Percentiles rank a stretch among this genome's conserved stretches.
These are phyloP conservation scores for Sordariomycetes sp. DNA, from an alignment of 2,329 filamentous ascomycete genomes.

Conservation along the genomic window DNA sequence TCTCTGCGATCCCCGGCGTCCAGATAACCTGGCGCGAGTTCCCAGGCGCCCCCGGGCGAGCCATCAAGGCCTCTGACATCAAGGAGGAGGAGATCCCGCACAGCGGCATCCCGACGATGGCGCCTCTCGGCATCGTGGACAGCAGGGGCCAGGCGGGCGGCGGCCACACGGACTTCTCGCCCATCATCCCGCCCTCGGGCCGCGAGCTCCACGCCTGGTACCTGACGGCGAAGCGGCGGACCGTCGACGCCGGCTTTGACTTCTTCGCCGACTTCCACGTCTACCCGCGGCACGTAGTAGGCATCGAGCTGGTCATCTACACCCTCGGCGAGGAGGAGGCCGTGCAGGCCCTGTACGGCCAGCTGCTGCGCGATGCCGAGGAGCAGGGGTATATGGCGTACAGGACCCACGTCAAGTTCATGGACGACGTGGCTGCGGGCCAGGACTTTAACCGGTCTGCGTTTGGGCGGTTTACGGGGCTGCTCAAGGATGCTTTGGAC, in stretches of 20 bases:
- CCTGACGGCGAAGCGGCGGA: constrained; percentile 2
- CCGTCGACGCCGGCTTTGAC: constrained; percentile 1
- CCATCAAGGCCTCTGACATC: constrained; percentile 3
- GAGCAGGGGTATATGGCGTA: constrained; percentile 1
- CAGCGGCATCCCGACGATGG: constrained; percentile 2
- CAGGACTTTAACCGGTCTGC: constrained; percentile 26
- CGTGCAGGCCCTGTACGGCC: background rate
- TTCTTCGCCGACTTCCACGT: constrained; percentile 10
- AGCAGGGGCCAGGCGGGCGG: background rate
- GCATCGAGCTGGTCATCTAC: constrained; percentile 6
- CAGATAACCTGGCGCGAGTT: background rate
- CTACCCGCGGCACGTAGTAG: constrained; percentile 7
- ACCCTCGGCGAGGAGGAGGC: background rate
- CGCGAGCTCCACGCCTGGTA: background rate
- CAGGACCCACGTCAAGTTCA: constrained; percentile 8
- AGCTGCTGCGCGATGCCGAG: constrained; percentile 11
- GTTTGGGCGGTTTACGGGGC: constrained; percentile 25
- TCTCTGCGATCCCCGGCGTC: background rate
- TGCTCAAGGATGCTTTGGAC: constrained; percentile 25
- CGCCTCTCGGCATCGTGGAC: background rate
- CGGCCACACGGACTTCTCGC: background rate
- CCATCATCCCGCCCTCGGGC: constrained; percentile 1
- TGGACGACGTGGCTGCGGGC: constrained; percentile 21
- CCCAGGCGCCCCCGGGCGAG: background rate
- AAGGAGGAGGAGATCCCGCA: constrained; percentile 5